Base-by-base conservation (phyloP, 495 filamentous ascomycete species). In the Trichoderma asperelloides region DNA sequence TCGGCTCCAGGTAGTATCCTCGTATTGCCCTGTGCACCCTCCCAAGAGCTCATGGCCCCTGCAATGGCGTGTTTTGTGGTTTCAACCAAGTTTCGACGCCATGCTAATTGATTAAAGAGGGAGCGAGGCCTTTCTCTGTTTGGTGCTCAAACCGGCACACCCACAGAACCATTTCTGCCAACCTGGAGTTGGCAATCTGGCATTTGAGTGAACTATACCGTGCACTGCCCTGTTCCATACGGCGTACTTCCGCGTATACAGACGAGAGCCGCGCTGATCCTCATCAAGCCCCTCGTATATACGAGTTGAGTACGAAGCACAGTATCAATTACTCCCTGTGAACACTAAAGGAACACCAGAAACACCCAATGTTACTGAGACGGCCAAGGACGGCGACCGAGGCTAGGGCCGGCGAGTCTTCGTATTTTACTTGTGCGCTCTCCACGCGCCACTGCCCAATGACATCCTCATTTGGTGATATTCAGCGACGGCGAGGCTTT, bases 271-370 rank as follows among this genome's bases (percentile, higher is more conserved):
- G 55, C n/a, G 55, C 55, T 60, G 55, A 60, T 60, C 55, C 13
- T 60, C 55, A 60, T 30, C 55, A 60, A 60, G 25, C 27, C 12
- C 55, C 27, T 60, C 27, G 55, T 60, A 60, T 60, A 60, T 60
- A 60, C 55, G 55, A 30, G 33, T 37, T 7, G 33, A 60, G 55
- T 51, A 51, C 47, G 25, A 30, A 21, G 21, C 21, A 51, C 47
- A 51, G 47, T 51, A 23, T 9, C 47, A 51, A 45, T 45, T 55
- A 55, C 49, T 25, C 49, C 1, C 4, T 55, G n/a, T 5, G 5
- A n/a, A 11, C 49, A 21, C 49, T 9, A 25, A 45, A 25, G 13
- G 43, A 55, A 55, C 21, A 25, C n/a, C 21, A 21, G 49, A 55
- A n/a, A 23, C 41, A 2, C 6, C 8, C 9, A 21, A 16, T n/a